Conservation (phyloP, 2,329 filamentous ascomycete genomes). For the Verticillium dahliae region DNA sequence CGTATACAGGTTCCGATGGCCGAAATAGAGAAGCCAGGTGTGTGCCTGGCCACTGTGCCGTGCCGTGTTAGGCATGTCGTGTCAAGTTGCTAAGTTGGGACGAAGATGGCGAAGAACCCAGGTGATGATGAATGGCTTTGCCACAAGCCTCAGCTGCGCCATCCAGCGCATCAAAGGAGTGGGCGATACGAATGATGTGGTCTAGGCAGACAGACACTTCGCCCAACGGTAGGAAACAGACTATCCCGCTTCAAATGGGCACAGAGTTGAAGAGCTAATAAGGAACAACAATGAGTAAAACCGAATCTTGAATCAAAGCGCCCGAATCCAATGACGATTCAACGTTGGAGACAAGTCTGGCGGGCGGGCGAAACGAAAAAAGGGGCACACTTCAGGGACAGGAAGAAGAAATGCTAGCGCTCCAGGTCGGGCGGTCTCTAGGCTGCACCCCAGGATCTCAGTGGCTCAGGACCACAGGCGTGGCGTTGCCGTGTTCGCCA, state of each 20-base stretch:
- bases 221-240: neutral
- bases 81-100: constrained; percentile 23
- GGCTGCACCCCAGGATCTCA: neutral
- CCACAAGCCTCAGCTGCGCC: neutral
- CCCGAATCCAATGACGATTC: neutral
- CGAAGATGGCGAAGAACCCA: constrained; percentile 20
- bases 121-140: neutral
- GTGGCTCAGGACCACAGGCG: neutral
- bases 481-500: neutral
- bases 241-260: neutral
- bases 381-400: neutral
- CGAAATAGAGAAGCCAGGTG: neutral
- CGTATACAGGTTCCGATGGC: neutral
- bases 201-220: neutral
- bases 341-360: neutral
- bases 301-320: neutral
- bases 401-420: neutral
- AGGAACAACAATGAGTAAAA: neutral
- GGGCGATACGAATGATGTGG: neutral
- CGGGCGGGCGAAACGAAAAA: neutral
- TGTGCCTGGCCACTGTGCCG: neutral
- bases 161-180: neutral
- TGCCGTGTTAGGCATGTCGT: constrained; percentile 12
- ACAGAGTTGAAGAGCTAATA: neutral
- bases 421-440: neutral